Evolutionary conservation across 192 early-diverging fungal species (phyloP).

Genomic region (Coemansia aciculifera): DNA sequence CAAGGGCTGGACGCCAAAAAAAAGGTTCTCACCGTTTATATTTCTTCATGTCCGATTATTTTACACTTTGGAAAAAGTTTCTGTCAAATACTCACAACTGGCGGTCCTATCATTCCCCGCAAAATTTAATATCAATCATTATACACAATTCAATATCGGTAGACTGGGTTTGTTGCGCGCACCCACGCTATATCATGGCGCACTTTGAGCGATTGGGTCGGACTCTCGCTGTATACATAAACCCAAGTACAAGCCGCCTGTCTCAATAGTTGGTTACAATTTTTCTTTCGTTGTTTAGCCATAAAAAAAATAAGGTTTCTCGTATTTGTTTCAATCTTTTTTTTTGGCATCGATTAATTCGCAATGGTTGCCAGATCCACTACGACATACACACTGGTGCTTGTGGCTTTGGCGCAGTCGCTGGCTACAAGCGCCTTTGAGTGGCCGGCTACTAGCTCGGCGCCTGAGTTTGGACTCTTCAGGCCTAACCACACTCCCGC

Average conservation of each 20-base stretch:
- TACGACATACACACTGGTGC: constrained; percentile 39
- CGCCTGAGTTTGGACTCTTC: neutral
- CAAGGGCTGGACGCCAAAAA: neutral
- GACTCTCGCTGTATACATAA: constrained; percentile 2
- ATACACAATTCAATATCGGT: neutral
- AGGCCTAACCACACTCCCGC: neutral
- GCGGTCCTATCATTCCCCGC: neutral
- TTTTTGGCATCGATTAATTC: neutral
- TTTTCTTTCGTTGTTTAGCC: neutral
- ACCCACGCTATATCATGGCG: neutral
- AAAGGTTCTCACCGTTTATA: neutral
- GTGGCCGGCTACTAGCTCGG: neutral
- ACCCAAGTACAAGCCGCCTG: neutral
- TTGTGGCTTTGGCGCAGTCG: constrained; percentile 31
- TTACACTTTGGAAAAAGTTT: neutral
- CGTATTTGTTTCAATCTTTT: neutral
- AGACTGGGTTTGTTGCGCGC: neutral
- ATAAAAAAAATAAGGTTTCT: neutral
- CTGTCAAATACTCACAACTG: neutral
- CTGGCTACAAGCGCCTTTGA: constrained; percentile 1
- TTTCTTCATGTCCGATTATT: neutral
- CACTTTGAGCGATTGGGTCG: neutral
- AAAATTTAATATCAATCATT: neutral
- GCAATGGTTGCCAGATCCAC: constrained; percentile 33
- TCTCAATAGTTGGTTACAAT: neutral